Evolutionary conservation across 306 rosid genomes (phyloP).

Genomic region (Vigna trinervia): DNA sequence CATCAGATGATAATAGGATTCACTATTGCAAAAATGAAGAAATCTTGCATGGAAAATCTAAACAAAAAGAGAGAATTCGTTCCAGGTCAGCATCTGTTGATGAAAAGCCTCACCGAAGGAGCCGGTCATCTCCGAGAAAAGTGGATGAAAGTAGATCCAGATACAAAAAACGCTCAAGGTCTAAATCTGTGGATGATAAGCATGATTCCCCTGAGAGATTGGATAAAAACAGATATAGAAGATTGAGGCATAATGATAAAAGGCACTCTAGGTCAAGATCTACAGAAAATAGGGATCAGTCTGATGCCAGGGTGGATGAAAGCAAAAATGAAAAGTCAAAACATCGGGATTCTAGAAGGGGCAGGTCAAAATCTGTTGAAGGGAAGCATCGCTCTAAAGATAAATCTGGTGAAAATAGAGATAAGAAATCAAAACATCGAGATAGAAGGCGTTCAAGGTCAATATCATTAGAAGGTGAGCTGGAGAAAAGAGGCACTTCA

Average conservation of each 20-base stretch:
- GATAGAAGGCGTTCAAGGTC: conserved; percentile 85
- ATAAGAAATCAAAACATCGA: conserved; percentile 72
- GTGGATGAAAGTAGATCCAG: conserved; percentile 68
- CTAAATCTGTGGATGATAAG: conserved; percentile 75
- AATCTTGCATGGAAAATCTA: conserved; percentile 57
- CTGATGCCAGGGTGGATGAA: conserved; percentile 53
- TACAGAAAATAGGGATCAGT: conserved; percentile 57
- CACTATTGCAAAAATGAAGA: conserved; percentile 60
- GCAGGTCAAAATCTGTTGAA: conserved; percentile 70
- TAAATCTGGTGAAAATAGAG: conserved; percentile 56
- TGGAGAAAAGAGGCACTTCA: conserved; percentile 51
- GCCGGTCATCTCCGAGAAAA: conserved; percentile 68
- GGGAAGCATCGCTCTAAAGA: conserved; percentile 60
- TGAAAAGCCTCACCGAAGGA: conserved; percentile 58
- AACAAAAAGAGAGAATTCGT: conserved; percentile 68
- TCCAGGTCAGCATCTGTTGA: conserved; percentile 77
- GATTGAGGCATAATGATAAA: conserved; percentile 60
- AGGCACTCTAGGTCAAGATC: conserved; percentile 88
- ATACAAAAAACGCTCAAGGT: conserved; percentile 72
- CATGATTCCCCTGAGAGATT: conserved; percentile 52
- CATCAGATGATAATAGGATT: conserved; percentile 63
- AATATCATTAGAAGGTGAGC: conserved; percentile 62
- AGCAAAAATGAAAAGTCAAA: conserved; percentile 59
- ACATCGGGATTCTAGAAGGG: conserved; percentile 58
- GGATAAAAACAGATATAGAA: conserved; percentile 56